phyloP scores from a whole-genome alignment of 23 red algal genomes.

The Gracilaria domingensis region DNA sequence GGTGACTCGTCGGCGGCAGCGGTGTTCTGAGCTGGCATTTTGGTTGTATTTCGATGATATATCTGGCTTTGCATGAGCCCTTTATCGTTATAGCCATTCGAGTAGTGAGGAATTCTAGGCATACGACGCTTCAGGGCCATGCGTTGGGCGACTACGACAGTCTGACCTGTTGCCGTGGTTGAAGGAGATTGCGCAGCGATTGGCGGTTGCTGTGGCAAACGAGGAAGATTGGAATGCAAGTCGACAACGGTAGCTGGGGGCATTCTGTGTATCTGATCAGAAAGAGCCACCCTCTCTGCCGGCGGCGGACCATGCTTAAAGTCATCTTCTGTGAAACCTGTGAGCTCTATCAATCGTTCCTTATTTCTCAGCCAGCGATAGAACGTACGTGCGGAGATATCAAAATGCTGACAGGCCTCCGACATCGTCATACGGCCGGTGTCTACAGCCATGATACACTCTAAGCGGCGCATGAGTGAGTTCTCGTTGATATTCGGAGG shows the following conservation, averaged over 20 bases:
- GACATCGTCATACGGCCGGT: slow-evolving; percentile 46
- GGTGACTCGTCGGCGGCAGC: neutral
- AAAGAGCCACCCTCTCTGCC: neutral
- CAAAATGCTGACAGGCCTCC: slow-evolving; percentile 48
- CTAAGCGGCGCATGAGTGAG: slow-evolving; percentile 64
- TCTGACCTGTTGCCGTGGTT: neutral
- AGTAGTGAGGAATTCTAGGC: slow-evolving; percentile 19
- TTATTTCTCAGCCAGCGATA: slow-evolving; percentile 66
- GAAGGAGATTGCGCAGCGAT: neutral
- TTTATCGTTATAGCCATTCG: neutral
- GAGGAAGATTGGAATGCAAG: slow-evolving; percentile 15
- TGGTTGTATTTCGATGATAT: slow-evolving; percentile 41
- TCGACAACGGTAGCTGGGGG: neutral
- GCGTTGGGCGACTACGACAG: neutral
- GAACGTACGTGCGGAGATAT: slow-evolving; percentile 69
- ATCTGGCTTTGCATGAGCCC: slow-evolving; percentile 28
- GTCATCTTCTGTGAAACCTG: slow-evolving; percentile 57
- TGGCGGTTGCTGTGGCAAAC: neutral
- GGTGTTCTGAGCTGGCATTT: slow-evolving; percentile 24
- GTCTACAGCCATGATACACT: slow-evolving; percentile 68
- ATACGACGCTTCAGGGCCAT: slow-evolving; percentile 22
- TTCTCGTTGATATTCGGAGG: slow-evolving; percentile 78
- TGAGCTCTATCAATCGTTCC: slow-evolving; percentile 59
- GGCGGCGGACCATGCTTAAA: slow-evolving; percentile 42
- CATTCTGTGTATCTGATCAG: slow-evolving; percentile 39